A percentile compares a stretch with the other conserved stretches of the same genome.
Conservation (phyloP, 1,284 basidiomycete genomes). For the Naganishia cerealis region DNA sequence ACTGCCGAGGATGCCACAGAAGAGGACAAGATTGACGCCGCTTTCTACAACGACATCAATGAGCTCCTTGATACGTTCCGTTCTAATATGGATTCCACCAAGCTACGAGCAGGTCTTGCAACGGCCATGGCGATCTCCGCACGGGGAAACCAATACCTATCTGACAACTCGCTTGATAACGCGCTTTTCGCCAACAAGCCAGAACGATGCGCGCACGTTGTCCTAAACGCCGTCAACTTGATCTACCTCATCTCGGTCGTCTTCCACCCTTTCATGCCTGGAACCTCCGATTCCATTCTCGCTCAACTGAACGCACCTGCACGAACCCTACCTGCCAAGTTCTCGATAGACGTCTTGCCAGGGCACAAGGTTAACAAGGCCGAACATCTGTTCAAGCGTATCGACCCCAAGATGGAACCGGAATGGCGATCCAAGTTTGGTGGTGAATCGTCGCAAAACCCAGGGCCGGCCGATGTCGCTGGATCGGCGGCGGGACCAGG, state of each 20-base stretch:
- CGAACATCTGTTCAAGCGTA: conserved; percentile 87
- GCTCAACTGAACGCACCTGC: conserved; percentile 86
- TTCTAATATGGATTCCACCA: conserved; percentile 85
- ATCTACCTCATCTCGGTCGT: conserved; percentile 86
- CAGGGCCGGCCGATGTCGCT: conserved; percentile 34
- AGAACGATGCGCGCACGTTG: conserved; percentile 81
- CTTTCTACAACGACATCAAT: conserved; percentile 82
- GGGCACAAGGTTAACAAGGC: conserved; percentile 85
- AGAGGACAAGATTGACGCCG: conserved; percentile 65
- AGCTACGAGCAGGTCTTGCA: conserved; percentile 81
- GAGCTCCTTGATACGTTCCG: conserved; percentile 75
- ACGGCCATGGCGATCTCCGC: conserved; percentile 86
- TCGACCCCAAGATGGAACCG: conserved; percentile 86
- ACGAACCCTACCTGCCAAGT: conserved; percentile 67
- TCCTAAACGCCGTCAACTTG: conserved; percentile 86
- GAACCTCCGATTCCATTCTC: conserved; percentile 78
- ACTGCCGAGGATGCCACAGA: conserved; percentile 53
- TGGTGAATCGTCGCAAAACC: conserved; percentile 56
- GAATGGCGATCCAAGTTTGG: conserved; percentile 80
- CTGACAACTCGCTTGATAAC: conserved; percentile 88
- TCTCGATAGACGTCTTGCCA: conserved; percentile 76
- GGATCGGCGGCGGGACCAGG: conserved; percentile 39
- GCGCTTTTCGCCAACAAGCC: conserved; percentile 78
- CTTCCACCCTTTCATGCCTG: conserved; percentile 95
- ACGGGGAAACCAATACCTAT: conserved; percentile 91